These are phyloP conservation scores for Sugiyamaella valdiviana DNA, from an alignment of 805 yeast species.

Conservation along the genomic window DNA sequence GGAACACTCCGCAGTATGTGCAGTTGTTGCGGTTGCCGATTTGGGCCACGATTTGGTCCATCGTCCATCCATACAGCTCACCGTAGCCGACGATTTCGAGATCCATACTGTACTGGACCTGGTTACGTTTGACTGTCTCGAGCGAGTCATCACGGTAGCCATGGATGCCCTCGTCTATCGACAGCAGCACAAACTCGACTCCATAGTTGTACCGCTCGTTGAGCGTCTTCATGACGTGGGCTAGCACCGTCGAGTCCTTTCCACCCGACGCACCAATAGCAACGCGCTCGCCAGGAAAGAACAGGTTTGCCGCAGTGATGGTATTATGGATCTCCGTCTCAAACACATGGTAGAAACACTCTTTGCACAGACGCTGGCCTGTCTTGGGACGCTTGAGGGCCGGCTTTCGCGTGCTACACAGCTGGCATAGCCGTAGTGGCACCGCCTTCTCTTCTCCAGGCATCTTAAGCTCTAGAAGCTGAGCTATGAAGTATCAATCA, in stretches of 20 bases:
- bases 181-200: slow-evolving; percentile 69
- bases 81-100: slow-evolving; percentile 76
- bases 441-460: too few species aligned
- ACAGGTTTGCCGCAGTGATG: slow-evolving; percentile 61
- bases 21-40: slow-evolving; percentile 93
- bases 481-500: too few species aligned
- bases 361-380: slow-evolving; percentile 80
- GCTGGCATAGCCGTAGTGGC: slow-evolving; percentile 53
- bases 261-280: slow-evolving; percentile 99
- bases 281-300: slow-evolving; percentile 73
- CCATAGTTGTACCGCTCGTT: slow-evolving; percentile 89
- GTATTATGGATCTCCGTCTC: slow-evolving; percentile 96
- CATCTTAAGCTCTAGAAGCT: too few species aligned
- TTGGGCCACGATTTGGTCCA: slow-evolving; percentile 95
- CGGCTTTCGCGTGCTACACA: slow-evolving; percentile 77
- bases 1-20: slow-evolving; percentile 94
- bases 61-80: slow-evolving; percentile 92
- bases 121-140: slow-evolving; percentile 93
- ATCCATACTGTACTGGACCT: slow-evolving; percentile 74
- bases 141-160: slow-evolving; percentile 96
- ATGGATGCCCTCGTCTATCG: slow-evolving; percentile 93
- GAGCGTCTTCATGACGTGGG: slow-evolving; percentile 75
- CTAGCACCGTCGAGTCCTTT: slow-evolving; percentile 93
- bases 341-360: slow-evolving; percentile 82
- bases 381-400: slow-evolving; percentile 90